phyloP scores from a whole-genome alignment of 139 green algal genomes.

The Chlamydomonas asymmetrica region DNA sequence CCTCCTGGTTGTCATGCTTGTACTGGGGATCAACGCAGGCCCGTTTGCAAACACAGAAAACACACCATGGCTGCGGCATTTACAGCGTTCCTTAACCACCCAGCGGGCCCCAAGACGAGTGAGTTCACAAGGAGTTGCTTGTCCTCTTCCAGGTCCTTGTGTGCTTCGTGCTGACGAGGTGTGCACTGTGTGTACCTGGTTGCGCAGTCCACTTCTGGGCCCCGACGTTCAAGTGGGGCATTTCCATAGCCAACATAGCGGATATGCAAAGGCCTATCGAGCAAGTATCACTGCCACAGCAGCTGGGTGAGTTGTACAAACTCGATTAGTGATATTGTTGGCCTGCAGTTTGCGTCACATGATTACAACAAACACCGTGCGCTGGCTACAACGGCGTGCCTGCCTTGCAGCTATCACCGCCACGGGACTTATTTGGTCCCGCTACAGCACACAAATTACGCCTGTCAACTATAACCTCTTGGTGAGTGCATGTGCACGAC shows the following conservation, averaged over 20 bases:
- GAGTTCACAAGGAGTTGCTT: too few relatives aligned
- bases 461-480: conserved; percentile 97
- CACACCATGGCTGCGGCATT: too few relatives aligned
- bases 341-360: background rate
- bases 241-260: conserved; percentile 93
- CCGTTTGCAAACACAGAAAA: too few relatives aligned
- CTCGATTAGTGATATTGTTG: background rate
- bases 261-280: conserved; percentile 92
- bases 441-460: conserved; percentile 85
- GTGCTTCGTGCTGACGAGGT: too few relatives aligned
- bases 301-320: conserved; percentile 73
- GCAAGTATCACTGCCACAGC: conserved; percentile 89
- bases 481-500: too few relatives aligned
- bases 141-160: too few relatives aligned
- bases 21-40: too few relatives aligned
- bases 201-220: conserved; percentile 94
- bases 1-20: too few relatives aligned
- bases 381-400: background rate
- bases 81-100: conserved; percentile 77
- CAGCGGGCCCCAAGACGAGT: conserved; percentile 85
- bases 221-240: conserved; percentile 98
- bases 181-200: too few relatives aligned
- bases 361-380: background rate
- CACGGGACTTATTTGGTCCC: conserved; percentile 92
- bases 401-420: conserved; percentile 72